Evolutionary conservation across 257 asterid genomes (phyloP).

Genomic region (Solanum pimpinellifolium): DNA sequence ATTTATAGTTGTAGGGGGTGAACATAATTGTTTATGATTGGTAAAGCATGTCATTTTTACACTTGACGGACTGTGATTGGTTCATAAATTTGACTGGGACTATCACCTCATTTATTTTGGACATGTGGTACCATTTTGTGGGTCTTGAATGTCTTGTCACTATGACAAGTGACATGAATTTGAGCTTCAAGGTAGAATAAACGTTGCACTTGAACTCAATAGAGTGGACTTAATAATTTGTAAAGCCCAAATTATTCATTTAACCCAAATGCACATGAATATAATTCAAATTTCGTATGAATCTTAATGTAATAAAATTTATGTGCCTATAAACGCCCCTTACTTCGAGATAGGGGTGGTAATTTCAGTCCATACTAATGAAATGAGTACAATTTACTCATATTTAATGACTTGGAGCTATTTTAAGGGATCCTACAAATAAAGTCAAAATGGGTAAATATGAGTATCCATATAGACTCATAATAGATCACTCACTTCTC

Average conservation of each 20-base stretch:
- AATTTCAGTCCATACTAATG: too few species aligned
- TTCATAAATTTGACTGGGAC: not conserved
- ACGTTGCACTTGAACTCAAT: not conserved
- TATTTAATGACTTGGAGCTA: too few species aligned
- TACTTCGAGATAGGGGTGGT: not conserved
- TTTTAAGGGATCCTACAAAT: too few species aligned
- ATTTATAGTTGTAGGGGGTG: not conserved
- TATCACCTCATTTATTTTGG: not conserved
- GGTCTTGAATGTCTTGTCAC: not conserved
- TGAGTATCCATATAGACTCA: too few species aligned
- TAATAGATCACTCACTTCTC: too few species aligned
- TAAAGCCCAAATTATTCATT: not conserved
- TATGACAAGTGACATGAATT: not conserved
- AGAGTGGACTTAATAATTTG: not conserved
- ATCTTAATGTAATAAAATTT: too few species aligned
- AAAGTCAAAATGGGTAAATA: too few species aligned
- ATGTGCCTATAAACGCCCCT: not conserved
- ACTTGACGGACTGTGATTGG: not conserved
- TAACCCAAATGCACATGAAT: too few species aligned
- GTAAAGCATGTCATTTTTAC: not conserved
- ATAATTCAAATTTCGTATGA: not conserved
- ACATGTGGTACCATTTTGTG: not conserved
- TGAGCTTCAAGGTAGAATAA: not conserved
- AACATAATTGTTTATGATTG: not conserved
- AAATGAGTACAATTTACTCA: too few species aligned